Conservation (phyloP, 202 grass and related monocot species). For the Dendrocalamus latiflorus region DNA sequence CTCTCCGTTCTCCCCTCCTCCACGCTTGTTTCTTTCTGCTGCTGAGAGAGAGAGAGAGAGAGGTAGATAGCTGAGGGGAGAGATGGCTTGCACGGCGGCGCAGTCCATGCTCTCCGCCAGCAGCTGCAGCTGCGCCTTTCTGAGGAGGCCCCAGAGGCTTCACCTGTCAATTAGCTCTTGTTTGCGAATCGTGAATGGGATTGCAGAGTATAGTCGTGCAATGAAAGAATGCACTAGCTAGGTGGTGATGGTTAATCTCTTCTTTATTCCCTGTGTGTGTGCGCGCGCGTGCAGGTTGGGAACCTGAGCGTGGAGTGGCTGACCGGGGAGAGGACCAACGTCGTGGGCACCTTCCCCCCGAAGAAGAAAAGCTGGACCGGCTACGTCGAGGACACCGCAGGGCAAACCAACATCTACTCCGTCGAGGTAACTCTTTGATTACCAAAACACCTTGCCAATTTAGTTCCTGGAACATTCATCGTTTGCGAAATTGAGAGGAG, state of each 20-base stretch:
- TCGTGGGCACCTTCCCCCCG: slow-evolving; percentile 84
- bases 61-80: neutral
- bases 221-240: neutral
- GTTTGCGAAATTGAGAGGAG: neutral
- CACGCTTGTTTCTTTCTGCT: neutral
- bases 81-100: slow-evolving; percentile 62
- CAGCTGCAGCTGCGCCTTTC: slow-evolving; percentile 27
- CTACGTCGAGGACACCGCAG: slow-evolving; percentile 87
- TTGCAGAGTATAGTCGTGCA: neutral
- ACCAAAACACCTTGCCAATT: neutral
- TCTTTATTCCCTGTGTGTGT: neutral
- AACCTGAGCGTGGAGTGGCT: no score
- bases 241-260: neutral
- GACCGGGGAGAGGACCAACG: slow-evolving; percentile 78
- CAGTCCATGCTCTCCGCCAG: slow-evolving; percentile 68
- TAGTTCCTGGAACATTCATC: neutral
- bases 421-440: slow-evolving; percentile 53
- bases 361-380: slow-evolving; percentile 78
- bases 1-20: neutral
- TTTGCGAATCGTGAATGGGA: neutral
- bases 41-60: neutral
- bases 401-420: slow-evolving; percentile 96
- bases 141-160: slow-evolving; percentile 24
- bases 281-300: slow-evolving; percentile 70
- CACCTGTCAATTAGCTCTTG: neutral